Percentiles rank a stretch among this genome's conserved stretches.
phyloP scores from a whole-genome alignment of 306 rosid species.

The Vigna reflexopilosa region DNA sequence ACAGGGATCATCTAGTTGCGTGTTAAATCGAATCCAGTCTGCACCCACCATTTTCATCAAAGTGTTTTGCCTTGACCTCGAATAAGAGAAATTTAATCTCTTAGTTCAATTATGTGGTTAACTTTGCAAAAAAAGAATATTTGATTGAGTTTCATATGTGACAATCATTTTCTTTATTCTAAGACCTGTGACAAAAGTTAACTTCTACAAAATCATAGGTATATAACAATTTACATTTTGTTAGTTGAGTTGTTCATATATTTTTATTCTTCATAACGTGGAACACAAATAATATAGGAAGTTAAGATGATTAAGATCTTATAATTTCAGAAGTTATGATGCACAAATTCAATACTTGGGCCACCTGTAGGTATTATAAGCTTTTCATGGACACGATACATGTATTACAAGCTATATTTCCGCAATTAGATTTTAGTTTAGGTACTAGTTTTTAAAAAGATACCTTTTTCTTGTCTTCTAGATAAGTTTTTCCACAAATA shows the following conservation, averaged over 20 bases:
- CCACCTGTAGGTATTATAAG: too few species aligned
- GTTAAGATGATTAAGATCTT: not conserved
- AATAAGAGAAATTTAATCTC: not conserved
- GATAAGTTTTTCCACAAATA: slow-evolving; percentile 61
- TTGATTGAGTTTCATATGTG: not conserved
- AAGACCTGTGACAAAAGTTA: not conserved
- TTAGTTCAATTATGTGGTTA: not conserved
- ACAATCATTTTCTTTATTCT: not conserved
- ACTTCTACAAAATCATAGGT: not conserved
- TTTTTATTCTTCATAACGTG: not conserved
- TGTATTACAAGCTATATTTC: too few species aligned
- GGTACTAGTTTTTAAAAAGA: not conserved
- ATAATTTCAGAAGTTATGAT: not conserved
- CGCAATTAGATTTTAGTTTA: not conserved
- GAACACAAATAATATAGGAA: not conserved
- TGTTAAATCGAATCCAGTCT: slow-evolving; percentile 71
- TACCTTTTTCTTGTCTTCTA: slow-evolving; percentile 52
- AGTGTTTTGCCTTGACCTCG: slow-evolving; percentile 64
- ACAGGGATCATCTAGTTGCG: slow-evolving; percentile 46
- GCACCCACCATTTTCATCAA: slow-evolving; percentile 76
- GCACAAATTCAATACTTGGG: too few species aligned
- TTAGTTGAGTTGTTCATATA: too few species aligned
- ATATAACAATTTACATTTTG: too few species aligned
- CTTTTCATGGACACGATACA: too few species aligned
- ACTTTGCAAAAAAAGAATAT: not conserved